Conservation (phyloP, 2,329 filamentous ascomycete species). For the Sporothrix euskadiensis region DNA sequence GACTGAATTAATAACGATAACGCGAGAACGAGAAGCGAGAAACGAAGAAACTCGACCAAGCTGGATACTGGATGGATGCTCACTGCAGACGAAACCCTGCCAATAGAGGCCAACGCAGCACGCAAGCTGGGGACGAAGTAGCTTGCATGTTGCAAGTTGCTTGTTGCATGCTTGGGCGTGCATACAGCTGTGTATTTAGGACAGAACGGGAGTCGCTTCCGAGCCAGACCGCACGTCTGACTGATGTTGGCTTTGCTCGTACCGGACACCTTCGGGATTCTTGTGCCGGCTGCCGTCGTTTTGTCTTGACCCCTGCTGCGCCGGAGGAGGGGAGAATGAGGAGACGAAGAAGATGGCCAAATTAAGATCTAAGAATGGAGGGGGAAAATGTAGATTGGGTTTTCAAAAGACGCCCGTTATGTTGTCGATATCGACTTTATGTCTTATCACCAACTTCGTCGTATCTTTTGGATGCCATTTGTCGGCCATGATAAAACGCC, state of each 20-base stretch:
- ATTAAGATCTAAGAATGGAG: neutral
- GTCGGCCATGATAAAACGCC: neutral
- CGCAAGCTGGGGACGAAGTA: neutral
- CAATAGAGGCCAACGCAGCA: neutral
- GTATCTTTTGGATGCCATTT: neutral
- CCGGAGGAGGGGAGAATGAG: neutral
- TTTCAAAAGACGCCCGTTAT: no score
- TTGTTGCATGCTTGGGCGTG: neutral
- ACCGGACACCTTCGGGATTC: neutral
- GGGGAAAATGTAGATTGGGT: neutral
- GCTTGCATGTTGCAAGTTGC: neutral
- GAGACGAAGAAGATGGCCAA: neutral
- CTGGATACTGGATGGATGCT: neutral
- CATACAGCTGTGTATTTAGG: neutral
- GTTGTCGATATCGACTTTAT: neutral
- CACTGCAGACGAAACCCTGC: slow-evolving; percentile 9
- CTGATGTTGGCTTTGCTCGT: no score
- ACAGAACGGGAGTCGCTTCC: slow-evolving; percentile 6
- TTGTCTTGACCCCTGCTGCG: neutral
- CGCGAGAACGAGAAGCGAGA: no score
- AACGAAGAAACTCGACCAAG: neutral
- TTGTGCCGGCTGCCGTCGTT: neutral
- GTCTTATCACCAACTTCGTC: neutral
- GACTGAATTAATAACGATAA: neutral
- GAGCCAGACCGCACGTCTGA: slow-evolving; percentile 1